Percentiles rank a stretch among this genome's conserved stretches.
Evolutionary conservation across 306 rosid genomes (phyloP).

Genomic region (Vicia sativa): DNA sequence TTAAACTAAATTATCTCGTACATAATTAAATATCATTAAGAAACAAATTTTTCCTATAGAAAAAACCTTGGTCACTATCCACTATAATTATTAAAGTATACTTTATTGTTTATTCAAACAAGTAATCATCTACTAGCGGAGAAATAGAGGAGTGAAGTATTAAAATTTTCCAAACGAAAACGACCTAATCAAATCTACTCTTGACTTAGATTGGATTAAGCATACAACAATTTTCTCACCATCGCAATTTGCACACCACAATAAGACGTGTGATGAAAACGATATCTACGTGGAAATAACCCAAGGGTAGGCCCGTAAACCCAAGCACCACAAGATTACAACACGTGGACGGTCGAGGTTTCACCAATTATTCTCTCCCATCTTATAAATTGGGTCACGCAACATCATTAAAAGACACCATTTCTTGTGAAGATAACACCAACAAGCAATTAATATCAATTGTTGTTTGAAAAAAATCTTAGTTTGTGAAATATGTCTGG

Average conservation of each 20-base stretch:
- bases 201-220: neutral
- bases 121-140: neutral
- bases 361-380: neutral
- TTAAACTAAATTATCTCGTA: neutral
- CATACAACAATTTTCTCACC: neutral
- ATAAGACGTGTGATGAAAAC: slow-evolving; percentile 9
- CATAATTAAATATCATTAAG: neutral
- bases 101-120: neutral
- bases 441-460: neutral
- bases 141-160: neutral
- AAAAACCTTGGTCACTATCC: neutral
- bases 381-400: slow-evolving; percentile 6
- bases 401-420: neutral
- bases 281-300: neutral
- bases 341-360: slow-evolving; percentile 24
- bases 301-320: neutral
- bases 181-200: neutral
- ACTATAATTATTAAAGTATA: neutral
- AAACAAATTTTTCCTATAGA: neutral
- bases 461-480: neutral
- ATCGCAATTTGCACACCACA: neutral
- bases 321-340: neutral
- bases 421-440: neutral
- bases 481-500: slow-evolving; percentile 50
- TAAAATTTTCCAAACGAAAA: neutral